Conservation (phyloP, 257 asterid species). For the Lantana camara region DNA sequence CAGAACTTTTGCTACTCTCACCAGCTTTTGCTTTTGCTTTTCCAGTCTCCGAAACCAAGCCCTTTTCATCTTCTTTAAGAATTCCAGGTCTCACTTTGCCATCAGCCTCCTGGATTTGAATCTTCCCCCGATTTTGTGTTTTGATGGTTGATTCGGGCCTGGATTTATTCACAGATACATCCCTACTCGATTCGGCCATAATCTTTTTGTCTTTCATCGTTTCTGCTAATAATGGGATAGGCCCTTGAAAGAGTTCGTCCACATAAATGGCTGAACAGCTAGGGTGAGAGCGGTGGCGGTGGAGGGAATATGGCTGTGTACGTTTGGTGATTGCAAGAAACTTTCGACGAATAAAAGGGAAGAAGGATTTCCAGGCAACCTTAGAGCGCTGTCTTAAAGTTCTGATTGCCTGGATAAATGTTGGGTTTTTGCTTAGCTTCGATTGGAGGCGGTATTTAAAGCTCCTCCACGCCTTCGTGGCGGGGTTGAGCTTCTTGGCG, state of each 20-base stretch:
- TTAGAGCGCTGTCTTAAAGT: constrained; percentile 27
- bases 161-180: not conserved
- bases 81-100: not conserved
- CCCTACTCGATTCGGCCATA: constrained; percentile 30
- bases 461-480: constrained; percentile 44
- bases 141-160: not conserved
- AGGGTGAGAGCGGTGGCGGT: not conserved
- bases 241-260: constrained; percentile 40
- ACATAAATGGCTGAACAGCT: constrained; percentile 32
- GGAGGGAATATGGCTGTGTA: constrained; percentile 4
- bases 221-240: not conserved
- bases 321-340: constrained; percentile 17
- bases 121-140: not conserved
- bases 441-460: constrained; percentile 34
- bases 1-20: constrained; percentile 21
- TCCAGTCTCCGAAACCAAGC: not conserved
- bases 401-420: constrained; percentile 29
- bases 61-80: not conserved
- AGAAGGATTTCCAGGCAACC: constrained; percentile 18
- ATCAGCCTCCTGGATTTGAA: not conserved
- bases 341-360: constrained; percentile 21
- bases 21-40: constrained; percentile 22
- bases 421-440: constrained; percentile 26
- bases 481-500: constrained; percentile 37
- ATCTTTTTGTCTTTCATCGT: constrained; percentile 11